Percentiles rank a stretch among this genome's conserved stretches.
These are phyloP conservation scores for Cynara cardunculus DNA, from an alignment of 129 eudicot species.

Conservation along the genomic window DNA sequence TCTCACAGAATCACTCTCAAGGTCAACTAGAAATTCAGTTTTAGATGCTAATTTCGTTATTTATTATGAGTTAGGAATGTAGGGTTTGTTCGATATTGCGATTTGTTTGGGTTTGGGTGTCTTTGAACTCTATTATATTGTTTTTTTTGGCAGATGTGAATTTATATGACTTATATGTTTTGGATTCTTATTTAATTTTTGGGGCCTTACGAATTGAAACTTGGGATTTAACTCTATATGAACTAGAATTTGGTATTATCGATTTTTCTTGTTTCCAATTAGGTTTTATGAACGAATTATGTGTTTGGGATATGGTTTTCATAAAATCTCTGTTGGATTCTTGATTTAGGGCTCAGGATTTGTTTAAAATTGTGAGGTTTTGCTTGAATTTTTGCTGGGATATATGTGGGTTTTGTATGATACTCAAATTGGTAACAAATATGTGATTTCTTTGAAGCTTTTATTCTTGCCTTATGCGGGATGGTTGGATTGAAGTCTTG, in stretches of 20 bases:
- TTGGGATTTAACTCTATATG: background rate
- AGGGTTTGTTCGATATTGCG: background rate
- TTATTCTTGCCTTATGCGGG: background rate
- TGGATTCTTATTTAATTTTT: background rate
- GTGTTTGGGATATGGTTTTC: background rate
- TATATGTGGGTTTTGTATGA: background rate
- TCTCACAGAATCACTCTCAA: constrained; percentile 77
- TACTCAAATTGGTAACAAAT: background rate
- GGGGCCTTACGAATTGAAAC: background rate
- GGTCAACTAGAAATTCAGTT: constrained; percentile 30
- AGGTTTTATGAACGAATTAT: background rate
- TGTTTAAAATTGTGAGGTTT: background rate
- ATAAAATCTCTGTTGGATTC: background rate
- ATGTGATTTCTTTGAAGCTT: background rate
- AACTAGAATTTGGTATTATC: background rate
- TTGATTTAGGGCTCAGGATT: background rate
- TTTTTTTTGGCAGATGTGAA: background rate
- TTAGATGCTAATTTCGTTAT: background rate
- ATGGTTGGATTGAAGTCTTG: background rate
- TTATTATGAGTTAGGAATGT: background rate
- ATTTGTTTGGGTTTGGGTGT: constrained; percentile 11
- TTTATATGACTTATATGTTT: background rate
- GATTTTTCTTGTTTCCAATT: background rate
- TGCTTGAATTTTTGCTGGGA: background rate
- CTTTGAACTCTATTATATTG: background rate